Evolutionary conservation across 768 basidiomycete species (phyloP), one percentile per base, ranked within the genome.

Genomic region (Leucosporidium yakuticum): DNA sequence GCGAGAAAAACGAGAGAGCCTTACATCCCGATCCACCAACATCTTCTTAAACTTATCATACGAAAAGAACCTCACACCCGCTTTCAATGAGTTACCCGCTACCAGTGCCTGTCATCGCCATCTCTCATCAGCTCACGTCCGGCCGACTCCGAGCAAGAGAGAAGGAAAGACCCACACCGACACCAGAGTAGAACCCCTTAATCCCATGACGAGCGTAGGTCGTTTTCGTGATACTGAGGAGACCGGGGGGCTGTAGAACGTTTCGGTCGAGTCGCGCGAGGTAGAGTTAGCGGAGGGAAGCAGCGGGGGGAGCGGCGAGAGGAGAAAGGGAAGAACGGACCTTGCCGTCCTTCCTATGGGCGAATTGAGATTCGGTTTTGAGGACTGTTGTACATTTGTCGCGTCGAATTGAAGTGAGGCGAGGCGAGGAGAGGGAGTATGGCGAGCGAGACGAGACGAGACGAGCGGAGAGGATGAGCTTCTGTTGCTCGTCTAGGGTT

Each of bases 321-420:
- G 39, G 4, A 4, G 47, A 31, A 44, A 51, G 51, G 32, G 27
- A 25, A 48, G 55, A 21, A 15, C 58, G 20, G 31, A 60, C 55
- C 50, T 57, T 23, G 34, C 58, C 61, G 48, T 32, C 58, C 44
- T 56, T 8, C 27, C 53, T 88, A 9, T 54, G 89, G 53, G 88
- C 85, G 72, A 97, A 96, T 80, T 98, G 95, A 4, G 90, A 86
- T 48, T 91, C 85, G 21, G 95, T 97, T 80, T 98, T 97, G 60
- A 95, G 87, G 75, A 94, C 77, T 98, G 92, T 17, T 27, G 31
- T 7, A 19, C 25, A 54, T 29, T 2, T 29, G 53, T 27, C 6
- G 27, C 14, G 8, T 2, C 11, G 39, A 3, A 44, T 44, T 15
- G 17, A n/a, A n/a, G n/a, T n/a, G 39, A 15, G 39, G 14, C 39